Evolutionary conservation across 129 eudicot genomes (phyloP).

Genomic region (Pseudognaphalium luteoalbum): DNA sequence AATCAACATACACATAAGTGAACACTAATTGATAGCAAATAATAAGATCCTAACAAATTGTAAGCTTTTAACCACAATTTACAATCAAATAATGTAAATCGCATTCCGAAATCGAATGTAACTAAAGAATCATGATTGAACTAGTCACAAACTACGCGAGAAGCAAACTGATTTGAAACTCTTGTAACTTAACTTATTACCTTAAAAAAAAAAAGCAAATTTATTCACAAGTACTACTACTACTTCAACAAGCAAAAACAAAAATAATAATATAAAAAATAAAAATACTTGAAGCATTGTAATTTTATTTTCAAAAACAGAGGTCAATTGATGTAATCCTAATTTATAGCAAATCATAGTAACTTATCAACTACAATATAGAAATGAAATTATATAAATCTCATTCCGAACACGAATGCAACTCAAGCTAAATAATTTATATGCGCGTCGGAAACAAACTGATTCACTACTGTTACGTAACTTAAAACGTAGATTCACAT

Average conservation of each 20-base stretch:
- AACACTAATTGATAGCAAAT: neutral
- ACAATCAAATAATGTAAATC: neutral
- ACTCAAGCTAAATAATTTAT: no score
- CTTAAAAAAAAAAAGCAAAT: neutral
- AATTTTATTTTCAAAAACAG: constrained; percentile 8
- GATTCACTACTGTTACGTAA: neutral
- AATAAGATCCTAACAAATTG: neutral
- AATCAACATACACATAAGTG: no score
- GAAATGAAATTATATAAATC: no score
- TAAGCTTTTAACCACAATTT: neutral
- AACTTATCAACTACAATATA: neutral
- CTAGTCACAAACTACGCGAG: neutral
- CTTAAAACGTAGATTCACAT: neutral
- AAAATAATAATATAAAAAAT: neutral
- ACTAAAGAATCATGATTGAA: neutral
- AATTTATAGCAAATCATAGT: neutral
- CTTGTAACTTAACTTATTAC: neutral
- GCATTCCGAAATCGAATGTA: neutral
- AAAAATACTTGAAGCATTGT: constrained; percentile 1
- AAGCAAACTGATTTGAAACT: no score
- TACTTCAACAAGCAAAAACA: neutral
- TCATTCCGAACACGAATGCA: neutral
- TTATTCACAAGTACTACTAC: neutral
- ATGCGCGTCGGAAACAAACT: neutral
- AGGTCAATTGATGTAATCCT: neutral